Conservation (phyloP, 2,329 filamentous ascomycete genomes). For the Paecilomyces sp. region DNA sequence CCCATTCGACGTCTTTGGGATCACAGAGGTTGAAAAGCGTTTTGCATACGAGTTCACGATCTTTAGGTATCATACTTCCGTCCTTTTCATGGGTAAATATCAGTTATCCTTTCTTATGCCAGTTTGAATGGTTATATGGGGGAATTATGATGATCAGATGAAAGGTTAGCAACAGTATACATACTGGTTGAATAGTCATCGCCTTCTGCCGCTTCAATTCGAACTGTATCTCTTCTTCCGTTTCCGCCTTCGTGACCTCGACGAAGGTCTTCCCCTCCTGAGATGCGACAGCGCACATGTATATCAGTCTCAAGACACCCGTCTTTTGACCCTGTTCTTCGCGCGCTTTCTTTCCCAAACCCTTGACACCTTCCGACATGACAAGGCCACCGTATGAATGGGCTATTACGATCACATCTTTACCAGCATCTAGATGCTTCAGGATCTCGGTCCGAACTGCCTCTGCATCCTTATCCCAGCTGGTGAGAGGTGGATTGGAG, state of each 20-base stretch:
- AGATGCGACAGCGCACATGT: slow-evolving; percentile 13
- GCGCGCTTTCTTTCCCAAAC: slow-evolving; percentile 16
- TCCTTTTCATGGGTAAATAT: background rate
- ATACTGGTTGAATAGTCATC: background rate
- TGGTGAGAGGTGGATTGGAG: slow-evolving; percentile 16
- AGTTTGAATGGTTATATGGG: no score
- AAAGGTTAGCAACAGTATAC: background rate
- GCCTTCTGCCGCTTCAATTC: background rate
- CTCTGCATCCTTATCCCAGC: slow-evolving; percentile 19
- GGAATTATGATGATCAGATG: no score
- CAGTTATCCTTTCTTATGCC: background rate
- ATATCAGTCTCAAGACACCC: slow-evolving; percentile 16
- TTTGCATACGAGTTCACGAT: background rate
- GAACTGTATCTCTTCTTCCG: background rate
- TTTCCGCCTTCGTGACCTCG: background rate
- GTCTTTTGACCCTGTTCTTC: slow-evolving; percentile 10
- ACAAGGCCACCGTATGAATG: slow-evolving; percentile 28
- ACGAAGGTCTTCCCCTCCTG: background rate
- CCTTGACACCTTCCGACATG: slow-evolving; percentile 22
- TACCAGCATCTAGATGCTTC: slow-evolving; percentile 13
- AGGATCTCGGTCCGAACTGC: slow-evolving; percentile 9
- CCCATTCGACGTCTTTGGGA: background rate
- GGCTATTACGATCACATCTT: slow-evolving; percentile 21
- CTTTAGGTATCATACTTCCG: background rate
- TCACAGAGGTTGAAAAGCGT: background rate